These are phyloP conservation scores for Russula olivacea DNA, from an alignment of 768 basidiomycete species.

Conservation along the genomic window DNA sequence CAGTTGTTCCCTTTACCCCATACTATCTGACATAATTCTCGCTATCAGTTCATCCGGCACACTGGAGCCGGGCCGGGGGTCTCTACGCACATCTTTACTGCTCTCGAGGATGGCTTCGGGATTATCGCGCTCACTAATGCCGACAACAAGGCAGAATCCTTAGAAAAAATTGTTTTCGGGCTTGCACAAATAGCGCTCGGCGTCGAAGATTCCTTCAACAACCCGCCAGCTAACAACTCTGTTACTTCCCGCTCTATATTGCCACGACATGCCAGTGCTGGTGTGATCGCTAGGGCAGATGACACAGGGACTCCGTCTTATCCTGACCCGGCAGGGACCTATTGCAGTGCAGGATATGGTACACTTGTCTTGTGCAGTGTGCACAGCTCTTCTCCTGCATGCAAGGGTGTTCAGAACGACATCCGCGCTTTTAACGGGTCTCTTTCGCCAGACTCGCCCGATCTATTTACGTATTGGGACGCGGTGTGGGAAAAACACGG, in stretches of 20 bases:
- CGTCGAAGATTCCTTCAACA: no score
- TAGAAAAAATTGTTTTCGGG: not conserved
- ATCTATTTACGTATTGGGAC: conserved; percentile 3
- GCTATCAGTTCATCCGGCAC: conserved; percentile 32
- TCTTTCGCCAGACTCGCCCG: not conserved
- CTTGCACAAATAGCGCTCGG: not conserved
- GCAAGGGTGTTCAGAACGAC: not conserved
- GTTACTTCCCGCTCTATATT: not conserved
- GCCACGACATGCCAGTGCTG: not conserved
- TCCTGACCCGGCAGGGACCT: conserved; percentile 8
- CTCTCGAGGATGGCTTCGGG: conserved; percentile 36
- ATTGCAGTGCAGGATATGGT: conserved; percentile 8
- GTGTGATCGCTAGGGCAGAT: not conserved
- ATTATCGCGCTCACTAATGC: conserved; percentile 30
- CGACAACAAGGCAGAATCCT: conserved; percentile 5
- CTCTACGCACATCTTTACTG: conserved; percentile 31
- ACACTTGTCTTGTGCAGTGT: not conserved
- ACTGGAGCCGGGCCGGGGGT: conserved; percentile 35
- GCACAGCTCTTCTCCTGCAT: conserved; percentile 3
- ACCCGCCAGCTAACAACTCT: no score
- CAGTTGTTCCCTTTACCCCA: not conserved
- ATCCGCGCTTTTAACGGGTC: not conserved
- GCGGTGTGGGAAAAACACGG: not conserved
- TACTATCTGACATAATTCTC: not conserved
- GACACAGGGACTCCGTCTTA: not conserved